These are phyloP conservation scores for Phytophthora pseudosyringae DNA, from an alignment of 352 stramenopile species.

Conservation along the genomic window DNA sequence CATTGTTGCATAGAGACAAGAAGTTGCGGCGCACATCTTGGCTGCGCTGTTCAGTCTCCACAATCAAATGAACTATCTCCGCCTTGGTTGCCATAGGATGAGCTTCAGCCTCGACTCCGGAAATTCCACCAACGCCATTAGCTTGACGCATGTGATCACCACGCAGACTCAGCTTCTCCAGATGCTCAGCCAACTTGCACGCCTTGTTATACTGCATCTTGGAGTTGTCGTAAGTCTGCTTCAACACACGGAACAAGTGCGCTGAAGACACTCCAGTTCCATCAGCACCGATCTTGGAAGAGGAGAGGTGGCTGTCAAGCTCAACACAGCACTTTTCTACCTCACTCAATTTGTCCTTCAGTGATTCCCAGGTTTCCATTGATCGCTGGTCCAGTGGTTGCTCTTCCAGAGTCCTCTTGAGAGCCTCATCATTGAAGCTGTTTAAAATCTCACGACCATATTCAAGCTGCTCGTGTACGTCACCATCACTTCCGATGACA, in stretches of 20 bases:
- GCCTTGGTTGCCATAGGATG: slow-evolving; percentile 43
- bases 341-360: slow-evolving; percentile 58
- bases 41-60: slow-evolving; percentile 49
- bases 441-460: slow-evolving; percentile 73
- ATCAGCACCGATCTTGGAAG: slow-evolving; percentile 36
- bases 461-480: slow-evolving; percentile 80
- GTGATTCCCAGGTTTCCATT: slow-evolving; percentile 52
- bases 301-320: slow-evolving; percentile 54
- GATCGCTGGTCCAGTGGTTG: slow-evolving; percentile 75
- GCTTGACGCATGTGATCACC: slow-evolving; percentile 33
- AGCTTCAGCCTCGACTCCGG: slow-evolving; percentile 21
- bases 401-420: slow-evolving; percentile 69
- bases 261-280: slow-evolving; percentile 38
- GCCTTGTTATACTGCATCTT: slow-evolving; percentile 80
- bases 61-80: slow-evolving; percentile 58
- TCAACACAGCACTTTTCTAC: slow-evolving; percentile 62
- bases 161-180: slow-evolving; percentile 60
- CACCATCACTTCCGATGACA: slow-evolving; percentile 77
- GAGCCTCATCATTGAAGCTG: slow-evolving; percentile 68
- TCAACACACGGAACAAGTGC: slow-evolving; percentile 72
- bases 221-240: slow-evolving; percentile 78
- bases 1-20: slow-evolving; percentile 66
- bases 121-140: slow-evolving; percentile 27
- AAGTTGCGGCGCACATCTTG: slow-evolving; percentile 58
- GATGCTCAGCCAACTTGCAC: slow-evolving; percentile 53